Evolutionary conservation across 257 asterid genomes (phyloP), one percentile per base, ranked within the genome.

Genomic region (Echites panduratus): DNA sequence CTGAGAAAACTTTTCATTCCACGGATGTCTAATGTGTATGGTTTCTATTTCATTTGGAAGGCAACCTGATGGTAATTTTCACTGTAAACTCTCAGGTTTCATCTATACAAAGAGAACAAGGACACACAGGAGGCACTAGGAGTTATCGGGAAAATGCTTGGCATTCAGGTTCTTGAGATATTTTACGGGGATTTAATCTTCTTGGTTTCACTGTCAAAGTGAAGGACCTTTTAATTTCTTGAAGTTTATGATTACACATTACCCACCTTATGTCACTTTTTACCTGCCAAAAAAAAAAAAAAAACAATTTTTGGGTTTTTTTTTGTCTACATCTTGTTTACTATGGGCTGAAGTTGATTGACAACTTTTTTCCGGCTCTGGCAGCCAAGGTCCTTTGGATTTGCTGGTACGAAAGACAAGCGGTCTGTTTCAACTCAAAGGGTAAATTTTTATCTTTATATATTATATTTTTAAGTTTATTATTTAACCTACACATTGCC

Each of bases 51-150:
- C 56, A 61, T 45, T 76, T 63, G 22, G 2, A 26, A 72, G 59
- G 27, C 58, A 66, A 75, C 82, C 82, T 70, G 76, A 64, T 43
- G 49, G 54, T 50, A 67, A 40, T 45, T 77, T 43, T 77, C 68
- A 66, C 20, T 79, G 32, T 41, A 62, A 72, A 72, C 65, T 67
- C 61, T 22, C 80, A 94, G 97, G 91, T 94, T 94, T 84, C 87
- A 90, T 85, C 96, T 94, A 68, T 91, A 86, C 89, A 94, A 94
- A 89, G 99, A 94, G 89, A 94, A 94, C 85, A 94, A 94, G 88
- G 99, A 94, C 70, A 94, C 98, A 65, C 97, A 91, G 77, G 99
- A 91, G 83, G 96, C 96, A 47, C 79, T 94, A 57, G 92, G 97
- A 76, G 77, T 94, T 75, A 89, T 94, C 35, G 91, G 89, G 27